Conservation (phyloP, 345 rosid species). For the Sonneratia alba region DNA sequence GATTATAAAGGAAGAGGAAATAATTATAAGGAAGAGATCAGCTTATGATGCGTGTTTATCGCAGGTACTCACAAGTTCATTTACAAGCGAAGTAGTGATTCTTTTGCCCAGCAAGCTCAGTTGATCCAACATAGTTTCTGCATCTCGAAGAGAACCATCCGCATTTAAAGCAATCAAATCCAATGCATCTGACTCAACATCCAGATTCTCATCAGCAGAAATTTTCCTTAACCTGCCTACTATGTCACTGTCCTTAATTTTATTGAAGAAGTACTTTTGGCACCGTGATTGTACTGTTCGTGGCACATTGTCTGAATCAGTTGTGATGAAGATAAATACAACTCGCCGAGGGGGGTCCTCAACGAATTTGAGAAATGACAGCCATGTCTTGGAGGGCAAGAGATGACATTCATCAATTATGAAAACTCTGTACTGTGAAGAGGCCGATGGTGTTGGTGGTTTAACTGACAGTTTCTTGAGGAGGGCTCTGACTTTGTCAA, state of each 20-base stretch:
- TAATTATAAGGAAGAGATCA: neutral
- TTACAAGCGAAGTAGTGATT: slow-evolving; percentile 72
- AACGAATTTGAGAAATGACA: slow-evolving; percentile 79
- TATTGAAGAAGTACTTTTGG: slow-evolving; percentile 84
- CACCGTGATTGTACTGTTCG: slow-evolving; percentile 92
- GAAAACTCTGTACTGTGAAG: slow-evolving; percentile 54
- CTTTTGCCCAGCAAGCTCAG: slow-evolving; percentile 86
- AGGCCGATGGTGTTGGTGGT: slow-evolving; percentile 29
- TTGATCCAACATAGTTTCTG: slow-evolving; percentile 96
- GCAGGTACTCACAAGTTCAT: slow-evolving; percentile 74
- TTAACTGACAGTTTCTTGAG: slow-evolving; percentile 40
- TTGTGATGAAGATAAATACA: slow-evolving; percentile 78
- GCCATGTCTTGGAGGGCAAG: slow-evolving; percentile 81
- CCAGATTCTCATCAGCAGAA: slow-evolving; percentile 63
- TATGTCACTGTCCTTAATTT: slow-evolving; percentile 81
- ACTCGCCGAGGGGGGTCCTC: slow-evolving; percentile 68
- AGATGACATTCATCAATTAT: slow-evolving; percentile 89
- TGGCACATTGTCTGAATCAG: slow-evolving; percentile 89
- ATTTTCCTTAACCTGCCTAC: slow-evolving; percentile 55
- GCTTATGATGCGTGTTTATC: neutral
- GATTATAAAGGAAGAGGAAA: neutral
- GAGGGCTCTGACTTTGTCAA: slow-evolving; percentile 51
- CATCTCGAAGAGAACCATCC: slow-evolving; percentile 96
- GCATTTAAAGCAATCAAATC: slow-evolving; percentile 88
- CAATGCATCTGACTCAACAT: slow-evolving; percentile 81